These are phyloP conservation scores for Furcasterigmium furcatum DNA, from an alignment of 2,329 filamentous ascomycete genomes.

Conservation along the genomic window DNA sequence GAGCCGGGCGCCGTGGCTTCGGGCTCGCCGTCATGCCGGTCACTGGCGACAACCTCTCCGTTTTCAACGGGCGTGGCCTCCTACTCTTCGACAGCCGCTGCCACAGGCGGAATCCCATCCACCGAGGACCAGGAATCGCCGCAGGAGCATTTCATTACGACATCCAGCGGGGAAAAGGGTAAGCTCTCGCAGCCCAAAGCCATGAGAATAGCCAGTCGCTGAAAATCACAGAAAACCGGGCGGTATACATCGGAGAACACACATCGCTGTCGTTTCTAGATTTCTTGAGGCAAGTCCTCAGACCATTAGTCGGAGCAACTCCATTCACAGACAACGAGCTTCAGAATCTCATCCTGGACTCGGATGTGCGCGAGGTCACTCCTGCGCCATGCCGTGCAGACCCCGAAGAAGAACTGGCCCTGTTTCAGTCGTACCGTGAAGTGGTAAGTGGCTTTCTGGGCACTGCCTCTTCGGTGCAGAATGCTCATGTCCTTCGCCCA, in stretches of 20 bases:
- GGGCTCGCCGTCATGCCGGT: too few relatives aligned
- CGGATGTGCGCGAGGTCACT: not conserved
- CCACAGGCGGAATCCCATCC: not conserved
- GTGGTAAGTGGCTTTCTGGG: not conserved
- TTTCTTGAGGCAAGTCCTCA: not conserved
- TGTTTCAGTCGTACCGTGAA: not conserved
- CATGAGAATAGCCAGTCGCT: not conserved
- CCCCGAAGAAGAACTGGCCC: not conserved
- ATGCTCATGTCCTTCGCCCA: not conserved
- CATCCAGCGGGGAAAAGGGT: not conserved
- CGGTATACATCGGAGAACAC: not conserved
- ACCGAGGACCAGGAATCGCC: not conserved
- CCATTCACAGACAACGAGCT: not conserved
- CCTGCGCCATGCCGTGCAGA: not conserved
- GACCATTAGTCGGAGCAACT: not conserved
- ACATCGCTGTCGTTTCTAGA: not conserved
- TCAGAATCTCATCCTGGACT: not conserved
- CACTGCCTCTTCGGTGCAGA: too few relatives aligned
- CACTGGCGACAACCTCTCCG: too few relatives aligned
- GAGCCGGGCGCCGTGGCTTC: too few relatives aligned
- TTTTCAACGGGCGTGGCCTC: too few relatives aligned
- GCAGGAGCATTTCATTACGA: not conserved
- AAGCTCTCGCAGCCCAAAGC: not conserved
- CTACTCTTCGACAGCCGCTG: not conserved
- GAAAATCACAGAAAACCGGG: not conserved